Percentiles rank a stretch among this genome's conserved stretches.
Conservation (phyloP, 768 basidiomycete genomes). For the Udeniomyces megalosporus region DNA sequence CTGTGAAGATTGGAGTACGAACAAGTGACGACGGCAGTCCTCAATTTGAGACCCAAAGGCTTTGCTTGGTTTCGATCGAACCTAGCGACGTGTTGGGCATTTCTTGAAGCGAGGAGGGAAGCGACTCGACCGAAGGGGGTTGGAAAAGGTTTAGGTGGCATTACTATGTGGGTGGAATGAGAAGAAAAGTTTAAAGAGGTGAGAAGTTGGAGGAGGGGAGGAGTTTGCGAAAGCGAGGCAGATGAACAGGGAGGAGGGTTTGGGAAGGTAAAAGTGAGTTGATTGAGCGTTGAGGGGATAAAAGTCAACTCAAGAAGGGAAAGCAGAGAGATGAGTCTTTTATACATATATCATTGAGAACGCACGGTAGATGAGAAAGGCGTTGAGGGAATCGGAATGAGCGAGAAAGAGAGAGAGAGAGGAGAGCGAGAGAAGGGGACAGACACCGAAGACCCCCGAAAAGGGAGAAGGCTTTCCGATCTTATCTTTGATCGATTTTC, state of each 20-base stretch:
- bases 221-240: slow-evolving; percentile 30
- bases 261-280: slow-evolving; percentile 33
- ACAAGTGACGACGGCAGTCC: slow-evolving; percentile 16
- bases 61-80: slow-evolving; percentile 7
- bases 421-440: not conserved
- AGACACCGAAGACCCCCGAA: not conserved
- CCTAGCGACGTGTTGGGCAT: slow-evolving; percentile 6
- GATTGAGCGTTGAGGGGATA: not conserved
- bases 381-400: no score
- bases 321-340: no score
- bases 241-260: slow-evolving; percentile 31
- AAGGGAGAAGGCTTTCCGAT: not conserved
- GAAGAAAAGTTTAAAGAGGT: slow-evolving; percentile 24
- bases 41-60: slow-evolving; percentile 8
- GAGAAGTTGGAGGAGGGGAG: not conserved
- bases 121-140: slow-evolving; percentile 53
- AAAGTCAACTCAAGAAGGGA: not conserved
- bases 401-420: slow-evolving; percentile 37
- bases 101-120: slow-evolving; percentile 52
- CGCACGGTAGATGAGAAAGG: no score
- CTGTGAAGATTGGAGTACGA: not conserved
- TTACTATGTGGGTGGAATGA: slow-evolving; percentile 44
- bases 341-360: no score
- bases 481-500: no score
- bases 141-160: slow-evolving; percentile 28